Base-by-base conservation (phyloP, 2,329 filamentous ascomycete species). In the Purpureocillium lavendulum region DNA sequence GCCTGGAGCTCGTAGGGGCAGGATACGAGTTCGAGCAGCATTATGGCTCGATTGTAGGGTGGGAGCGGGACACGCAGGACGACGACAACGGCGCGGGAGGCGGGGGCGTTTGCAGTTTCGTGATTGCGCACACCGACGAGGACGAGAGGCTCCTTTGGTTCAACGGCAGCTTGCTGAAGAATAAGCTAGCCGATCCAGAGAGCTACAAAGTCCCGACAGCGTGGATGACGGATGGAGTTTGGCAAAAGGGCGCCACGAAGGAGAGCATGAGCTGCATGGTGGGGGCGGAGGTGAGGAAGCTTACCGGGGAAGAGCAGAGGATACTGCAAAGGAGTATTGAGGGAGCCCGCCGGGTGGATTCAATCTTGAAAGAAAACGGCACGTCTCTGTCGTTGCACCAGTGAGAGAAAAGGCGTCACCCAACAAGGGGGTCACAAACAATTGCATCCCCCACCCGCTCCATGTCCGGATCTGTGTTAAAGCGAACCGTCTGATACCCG, bases 91-190 rank as follows among this genome's bases (percentile, higher is more conserved):
- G 10, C 21, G 21, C 5, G 6, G 21, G 21, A 5, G 21, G 10
- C 10, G 21, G 5, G 10, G 42, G 47, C 1, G 54, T 68, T 2
- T 68, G 65, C 55, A 64, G 63, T 47, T 62, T 59, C 30, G 56
- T 57, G 5, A 66, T 69, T 36, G 64, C 64, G 1, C 66, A 70
- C 41, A 48, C 63, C 2, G 66, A 70, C 43, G 56, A 61, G n/a
- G 37, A 45, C 0, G 56, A 60, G 14, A 49, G 47, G 5, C 44
- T 67, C 6, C 44, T 69, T 1, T 69, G 66, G 65, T 66, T 62
- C 15, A 69, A 67, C 35, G 65, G 65, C 6, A 59, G 65, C 4
- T 39, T 69, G 16, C 43, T 66, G 7, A 67, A 64, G 51, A 63
- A 65, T 44, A 65, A 65, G 45, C 45, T 49, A 5, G 48, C 48